Evolutionary conservation across 2,329 filamentous ascomycete species (phyloP), one percentile per base, ranked within the genome.

Genomic region (Phialophora chinensis): DNA sequence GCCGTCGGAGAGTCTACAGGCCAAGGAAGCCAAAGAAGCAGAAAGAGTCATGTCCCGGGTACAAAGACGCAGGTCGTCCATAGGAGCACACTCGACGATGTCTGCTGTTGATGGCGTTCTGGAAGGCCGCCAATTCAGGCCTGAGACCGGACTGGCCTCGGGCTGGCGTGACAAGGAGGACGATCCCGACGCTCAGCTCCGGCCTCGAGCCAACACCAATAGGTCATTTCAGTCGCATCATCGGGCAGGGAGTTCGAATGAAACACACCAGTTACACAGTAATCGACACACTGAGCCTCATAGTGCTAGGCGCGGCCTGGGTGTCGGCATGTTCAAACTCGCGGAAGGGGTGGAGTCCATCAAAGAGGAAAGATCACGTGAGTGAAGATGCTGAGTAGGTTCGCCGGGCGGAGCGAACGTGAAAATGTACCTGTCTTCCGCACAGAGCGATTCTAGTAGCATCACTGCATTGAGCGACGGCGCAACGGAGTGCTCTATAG

Each of bases 1-100:
- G 0, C 89, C 89, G 0, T 87, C 84, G 25, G 72, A 79, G 62
- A 67, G 61, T 60, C 60, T 72, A 31, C 65, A 73, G n/a, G 64
- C 53, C 17, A 74, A 74, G 60, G 72, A 74, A 60, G 68, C 63
- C 27, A 66, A 66, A 56, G 72, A 74, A 66, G 72, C 60, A 8
- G 64, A 72, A 33, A 62, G 71, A 7, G 60, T 71, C 29, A 53
- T 73, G 50, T 62, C 60, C 47, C 60, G 60, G 5, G 63, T 65
- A 33, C 67, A 71, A 49, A 67, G 72, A 44, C 61, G 65, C n/a
- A 54, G 67, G 31, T 70, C 64, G 25, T 69, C 67, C 53, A 12
- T 61, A 52, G 63, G 63, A 20, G 65, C 58, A 23, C 59, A 62
- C 20, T 70, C 66, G 3, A 65, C 62, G 55, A 63, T 65, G 60